Base-by-base conservation (phyloP, 2,329 filamentous ascomycete species). In the Chrysosporium keratinophilum region DNA sequence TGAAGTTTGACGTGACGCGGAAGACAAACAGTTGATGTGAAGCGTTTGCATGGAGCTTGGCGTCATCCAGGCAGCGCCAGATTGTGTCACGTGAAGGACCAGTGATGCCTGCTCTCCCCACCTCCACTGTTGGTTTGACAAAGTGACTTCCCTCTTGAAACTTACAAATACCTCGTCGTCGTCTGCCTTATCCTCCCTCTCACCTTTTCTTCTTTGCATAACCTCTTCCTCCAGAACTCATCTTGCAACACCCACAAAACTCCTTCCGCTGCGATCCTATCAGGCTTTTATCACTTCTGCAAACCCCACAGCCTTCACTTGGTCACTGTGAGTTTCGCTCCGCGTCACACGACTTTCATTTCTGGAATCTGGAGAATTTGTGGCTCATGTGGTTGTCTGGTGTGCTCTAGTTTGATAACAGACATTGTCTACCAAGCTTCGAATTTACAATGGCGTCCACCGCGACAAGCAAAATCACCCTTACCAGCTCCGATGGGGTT, bases 401-500 rank as follows among this genome's bases (percentile, higher is more conserved):
- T 34, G 9, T 10, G 35, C 3, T 37, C 23, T 23, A 45, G 42
- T n/a, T 15, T 20, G 5, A 31, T 12, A 31, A 6, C 37, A 23
- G 11, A 35, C 17, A 9, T 15, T 37, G 7, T 47, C 44, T n/a
- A 17, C 11, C 15, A 11, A 15, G 23, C 4, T 31, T 42, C 17
- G n/a, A 19, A 11, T 20, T 7, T 40, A 19, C 37, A 42, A 56
- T 57, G 54, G 46, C 57, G 61, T 56, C 64, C 49, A 58, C 60
- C 12, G 58, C 61, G 47, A 58, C 60, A 33, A 61, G 56, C 48
- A 62, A 60, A 50, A 72, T 79, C 56, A 76, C 66, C 47, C 69
- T 79, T 15, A 65, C 72, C 60, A 75, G 72, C 66, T 78, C 76
- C 48, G 77, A 79, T 66, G 69, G 69, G 51, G 71, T 71, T 44